A percentile compares a stretch with the other conserved stretches of the same genome.
phyloP scores from a whole-genome alignment of 1,284 basidiomycete genomes.

The Pseudozyma tsukubaensis region DNA sequence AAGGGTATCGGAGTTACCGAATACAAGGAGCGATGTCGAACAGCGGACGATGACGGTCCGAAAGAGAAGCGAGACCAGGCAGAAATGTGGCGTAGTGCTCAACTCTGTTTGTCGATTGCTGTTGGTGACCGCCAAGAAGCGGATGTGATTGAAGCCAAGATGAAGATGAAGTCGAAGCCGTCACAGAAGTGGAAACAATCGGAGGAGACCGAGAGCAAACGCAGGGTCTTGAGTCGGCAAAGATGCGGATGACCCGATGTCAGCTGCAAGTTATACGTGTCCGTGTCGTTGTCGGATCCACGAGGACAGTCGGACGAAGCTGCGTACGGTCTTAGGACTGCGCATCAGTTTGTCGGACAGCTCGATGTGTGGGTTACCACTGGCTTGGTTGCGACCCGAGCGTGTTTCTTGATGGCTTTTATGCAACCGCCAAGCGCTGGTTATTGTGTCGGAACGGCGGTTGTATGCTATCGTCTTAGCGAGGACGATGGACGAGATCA shows the following conservation, averaged over 20 bases:
- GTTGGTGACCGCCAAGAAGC: background rate
- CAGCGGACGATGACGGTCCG: background rate
- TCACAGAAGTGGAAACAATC: background rate
- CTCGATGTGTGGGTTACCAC: too few relatives aligned
- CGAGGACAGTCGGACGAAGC: too few relatives aligned
- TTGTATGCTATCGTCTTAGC: background rate
- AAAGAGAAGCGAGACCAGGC: background rate
- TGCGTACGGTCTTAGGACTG: too few relatives aligned
- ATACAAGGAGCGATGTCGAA: background rate
- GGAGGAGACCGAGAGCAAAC: constrained; percentile 7
- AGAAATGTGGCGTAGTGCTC: background rate
- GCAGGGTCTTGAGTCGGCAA: background rate
- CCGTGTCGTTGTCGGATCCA: too few relatives aligned
- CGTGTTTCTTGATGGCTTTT: too few relatives aligned
- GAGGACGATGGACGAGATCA: background rate
- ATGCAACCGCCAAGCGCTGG: background rate
- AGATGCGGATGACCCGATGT: too few relatives aligned
- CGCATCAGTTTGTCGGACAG: too few relatives aligned
- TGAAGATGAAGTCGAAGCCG: constrained; percentile 2
- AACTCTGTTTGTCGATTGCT: background rate
- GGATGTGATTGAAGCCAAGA: constrained; percentile 8
- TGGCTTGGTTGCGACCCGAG: too few relatives aligned
- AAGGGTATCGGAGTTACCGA: background rate
- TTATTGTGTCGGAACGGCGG: background rate
- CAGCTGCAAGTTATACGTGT: too few relatives aligned